phyloP scores from a whole-genome alignment of 306 rosid genomes.

The Sphenostylis stenocarpa region DNA sequence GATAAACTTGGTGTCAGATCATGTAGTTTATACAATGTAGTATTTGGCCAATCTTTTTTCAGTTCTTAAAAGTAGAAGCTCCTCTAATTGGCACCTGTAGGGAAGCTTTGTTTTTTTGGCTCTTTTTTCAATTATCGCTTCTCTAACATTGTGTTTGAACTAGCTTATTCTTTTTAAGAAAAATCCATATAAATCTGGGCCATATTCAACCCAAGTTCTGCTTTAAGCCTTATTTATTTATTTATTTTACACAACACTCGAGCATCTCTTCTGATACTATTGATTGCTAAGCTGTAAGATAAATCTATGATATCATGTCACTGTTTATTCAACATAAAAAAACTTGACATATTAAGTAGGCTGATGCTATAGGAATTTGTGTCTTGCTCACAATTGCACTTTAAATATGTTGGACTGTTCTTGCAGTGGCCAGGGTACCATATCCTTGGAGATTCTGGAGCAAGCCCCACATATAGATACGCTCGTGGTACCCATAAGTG shows the following conservation, averaged over 20 bases:
- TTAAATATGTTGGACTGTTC: constrained; percentile 33
- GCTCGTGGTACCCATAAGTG: constrained; percentile 80
- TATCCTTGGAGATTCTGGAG: constrained; percentile 80
- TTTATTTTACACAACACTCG: background rate
- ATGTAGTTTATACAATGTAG: constrained; percentile 12
- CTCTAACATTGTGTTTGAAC: background rate
- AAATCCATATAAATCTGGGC: background rate
- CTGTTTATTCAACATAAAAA: background rate
- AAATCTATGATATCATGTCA: background rate
- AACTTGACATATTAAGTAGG: constrained; percentile 1
- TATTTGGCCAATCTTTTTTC: background rate
- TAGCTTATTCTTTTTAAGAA: background rate
- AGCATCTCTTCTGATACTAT: background rate
- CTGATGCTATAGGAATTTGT: constrained; percentile 15
- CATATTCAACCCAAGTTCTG: background rate
- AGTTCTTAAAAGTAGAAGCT: background rate
- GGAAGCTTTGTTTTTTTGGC: background rate
- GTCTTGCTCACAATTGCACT: constrained; percentile 18
- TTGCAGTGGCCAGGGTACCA: constrained; percentile 95
- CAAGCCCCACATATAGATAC: constrained; percentile 77
- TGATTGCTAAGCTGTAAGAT: constrained; percentile 4
- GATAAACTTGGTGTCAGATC: background rate
- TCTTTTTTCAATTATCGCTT: background rate
- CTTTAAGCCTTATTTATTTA: background rate
- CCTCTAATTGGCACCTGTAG: background rate